Percentiles rank a stretch among this genome's conserved stretches.
These are phyloP conservation scores for Hemileccinum hortonii DNA, from an alignment of 1,284 basidiomycete genomes.

Conservation along the genomic window DNA sequence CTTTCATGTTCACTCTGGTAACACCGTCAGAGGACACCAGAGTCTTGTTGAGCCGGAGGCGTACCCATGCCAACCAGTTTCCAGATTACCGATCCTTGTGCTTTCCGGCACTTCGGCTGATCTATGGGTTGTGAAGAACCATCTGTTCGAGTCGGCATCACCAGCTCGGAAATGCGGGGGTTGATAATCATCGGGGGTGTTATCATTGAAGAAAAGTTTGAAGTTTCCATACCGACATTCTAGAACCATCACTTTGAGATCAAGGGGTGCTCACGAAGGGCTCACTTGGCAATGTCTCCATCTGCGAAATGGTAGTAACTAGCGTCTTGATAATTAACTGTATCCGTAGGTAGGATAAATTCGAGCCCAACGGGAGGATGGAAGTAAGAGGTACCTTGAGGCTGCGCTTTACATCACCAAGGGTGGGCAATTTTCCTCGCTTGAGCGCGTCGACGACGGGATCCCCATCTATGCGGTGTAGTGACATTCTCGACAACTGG, in stretches of 20 bases:
- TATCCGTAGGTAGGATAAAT: slow-evolving; percentile 1
- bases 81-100: slow-evolving; percentile 61
- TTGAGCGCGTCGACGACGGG: slow-evolving; percentile 56
- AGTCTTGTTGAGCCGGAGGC: slow-evolving; percentile 16
- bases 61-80: slow-evolving; percentile 72
- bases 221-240: slow-evolving; percentile 80
- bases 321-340: slow-evolving; percentile 70
- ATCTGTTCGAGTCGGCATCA: slow-evolving; percentile 64
- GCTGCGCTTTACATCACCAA: slow-evolving; percentile 72
- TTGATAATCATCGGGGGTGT: slow-evolving; percentile 74
- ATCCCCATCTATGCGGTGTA: slow-evolving; percentile 42
- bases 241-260: slow-evolving; percentile 28
- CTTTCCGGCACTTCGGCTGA: slow-evolving; percentile 67
- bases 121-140: slow-evolving; percentile 75
- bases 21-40: slow-evolving; percentile 9
- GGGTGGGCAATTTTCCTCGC: slow-evolving; percentile 59
- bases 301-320: slow-evolving; percentile 70
- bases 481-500: slow-evolving; percentile 50
- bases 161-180: slow-evolving; percentile 72
- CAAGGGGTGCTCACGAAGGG: background rate
- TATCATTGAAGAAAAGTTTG: slow-evolving; percentile 76
- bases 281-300: slow-evolving; percentile 75
- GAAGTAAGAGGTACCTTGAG: slow-evolving; percentile 50
- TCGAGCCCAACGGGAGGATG: background rate
- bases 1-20: slow-evolving; percentile 60